These are phyloP conservation scores for Calycina herbarum DNA, from an alignment of 2,329 filamentous ascomycete genomes.

Conservation along the genomic window DNA sequence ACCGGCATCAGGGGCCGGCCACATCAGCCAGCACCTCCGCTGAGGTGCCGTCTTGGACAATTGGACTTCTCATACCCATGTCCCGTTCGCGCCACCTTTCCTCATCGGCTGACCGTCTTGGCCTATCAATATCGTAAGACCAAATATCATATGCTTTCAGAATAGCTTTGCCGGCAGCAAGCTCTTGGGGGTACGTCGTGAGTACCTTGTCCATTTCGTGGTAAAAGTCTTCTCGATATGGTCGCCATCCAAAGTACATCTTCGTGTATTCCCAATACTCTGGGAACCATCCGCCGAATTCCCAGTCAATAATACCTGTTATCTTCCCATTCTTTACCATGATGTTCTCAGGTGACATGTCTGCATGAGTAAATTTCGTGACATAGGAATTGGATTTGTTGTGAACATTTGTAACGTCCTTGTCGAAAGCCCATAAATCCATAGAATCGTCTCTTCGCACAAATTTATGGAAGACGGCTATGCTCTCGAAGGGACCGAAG, in stretches of 20 bases:
- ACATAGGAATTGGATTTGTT: too few relatives aligned
- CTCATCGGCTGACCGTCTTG: slow-evolving; percentile 15
- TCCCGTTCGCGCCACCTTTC: slow-evolving; percentile 17
- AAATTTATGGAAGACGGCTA: slow-evolving; percentile 16
- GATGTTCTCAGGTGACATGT: slow-evolving; percentile 18
- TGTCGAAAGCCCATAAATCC: too few relatives aligned
- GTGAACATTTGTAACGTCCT: too few relatives aligned
- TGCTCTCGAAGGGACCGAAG: slow-evolving; percentile 17
- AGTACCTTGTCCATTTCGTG: slow-evolving; percentile 15
- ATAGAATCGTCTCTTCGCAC: slow-evolving; percentile 6
- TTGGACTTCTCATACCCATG: slow-evolving; percentile 15
- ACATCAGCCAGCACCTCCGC: too few relatives aligned
- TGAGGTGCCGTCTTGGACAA: slow-evolving; percentile 3
- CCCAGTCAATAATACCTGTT: slow-evolving; percentile 21
- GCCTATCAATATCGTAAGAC: slow-evolving; percentile 16
- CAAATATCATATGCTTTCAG: slow-evolving; percentile 15
- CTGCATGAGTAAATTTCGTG: slow-evolving; percentile 14
- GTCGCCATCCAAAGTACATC: slow-evolving; percentile 17
- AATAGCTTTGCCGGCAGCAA: slow-evolving; percentile 15
- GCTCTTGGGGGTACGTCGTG: slow-evolving; percentile 15
- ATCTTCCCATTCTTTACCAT: slow-evolving; percentile 19
- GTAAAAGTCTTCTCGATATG: slow-evolving; percentile 17
- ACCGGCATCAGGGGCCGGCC: too few relatives aligned
- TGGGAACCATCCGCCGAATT: slow-evolving; percentile 17
- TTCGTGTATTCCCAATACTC: slow-evolving; percentile 24